Percentiles rank a stretch among this genome's conserved stretches.
Evolutionary conservation across 768 basidiomycete species (phyloP).

Genomic region (Leccinum fibrillosum): DNA sequence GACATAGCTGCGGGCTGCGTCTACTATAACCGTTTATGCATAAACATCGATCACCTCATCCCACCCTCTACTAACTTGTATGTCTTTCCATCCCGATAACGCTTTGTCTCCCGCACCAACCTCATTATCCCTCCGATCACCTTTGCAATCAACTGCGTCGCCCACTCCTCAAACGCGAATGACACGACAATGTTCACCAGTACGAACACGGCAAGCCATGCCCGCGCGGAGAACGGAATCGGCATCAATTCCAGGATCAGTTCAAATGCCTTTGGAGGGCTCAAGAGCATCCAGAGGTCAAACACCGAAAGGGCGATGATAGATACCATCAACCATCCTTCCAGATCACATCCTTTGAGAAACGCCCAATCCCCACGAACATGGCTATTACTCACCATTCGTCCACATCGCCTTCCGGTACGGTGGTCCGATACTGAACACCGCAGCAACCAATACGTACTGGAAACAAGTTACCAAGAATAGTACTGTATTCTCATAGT

Average conservation of each 20-base stretch:
- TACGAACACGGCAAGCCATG: conserved; percentile 65
- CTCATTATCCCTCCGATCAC: conserved; percentile 46
- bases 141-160: conserved; percentile 53
- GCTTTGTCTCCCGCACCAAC: conserved; percentile 40
- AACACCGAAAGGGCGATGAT: conserved; percentile 66
- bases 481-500: conserved; percentile 88
- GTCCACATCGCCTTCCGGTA: conserved; percentile 95
- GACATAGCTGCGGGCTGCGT: not conserved
- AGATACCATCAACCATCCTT: conserved; percentile 81
- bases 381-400: conserved; percentile 59
- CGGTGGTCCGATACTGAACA: conserved; percentile 97
- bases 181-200: conserved; percentile 69
- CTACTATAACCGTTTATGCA: not conserved
- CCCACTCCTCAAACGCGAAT: conserved; percentile 76
- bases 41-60: conserved; percentile 37
- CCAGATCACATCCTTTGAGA: not conserved
- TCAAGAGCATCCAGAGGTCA: conserved; percentile 74
- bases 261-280: conserved; percentile 58
- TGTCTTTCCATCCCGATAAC: conserved; percentile 62
- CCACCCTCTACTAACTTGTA: conserved; percentile 87
- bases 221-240: conserved; percentile 65
- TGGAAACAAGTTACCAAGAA: conserved; percentile 98
- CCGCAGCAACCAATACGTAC: conserved; percentile 94
- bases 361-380: not conserved
- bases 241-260: conserved; percentile 73